A percentile compares a stretch with the other conserved stretches of the same genome.
phyloP scores from a whole-genome alignment of 371 early-diverging fungal species.

The Apophysomyces ossiformis region DNA sequence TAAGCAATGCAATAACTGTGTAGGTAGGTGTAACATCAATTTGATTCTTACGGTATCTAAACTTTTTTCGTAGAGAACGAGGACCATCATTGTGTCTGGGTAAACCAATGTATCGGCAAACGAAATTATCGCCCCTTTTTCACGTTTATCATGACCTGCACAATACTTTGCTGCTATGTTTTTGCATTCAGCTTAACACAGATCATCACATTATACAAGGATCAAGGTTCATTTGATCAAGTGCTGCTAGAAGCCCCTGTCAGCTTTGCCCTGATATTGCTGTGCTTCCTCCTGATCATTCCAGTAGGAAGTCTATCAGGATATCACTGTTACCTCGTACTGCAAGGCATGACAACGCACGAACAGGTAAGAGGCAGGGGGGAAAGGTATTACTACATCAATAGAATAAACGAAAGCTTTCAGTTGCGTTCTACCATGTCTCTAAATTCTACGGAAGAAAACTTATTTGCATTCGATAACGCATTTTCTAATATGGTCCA shows the following conservation, averaged over 20 bases:
- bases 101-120: slow-evolving; percentile 91
- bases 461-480: slow-evolving; percentile 57
- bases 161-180: slow-evolving; percentile 63
- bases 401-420: slow-evolving; percentile 14
- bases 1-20: slow-evolving; percentile 88
- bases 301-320: slow-evolving; percentile 71
- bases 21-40: slow-evolving; percentile 53
- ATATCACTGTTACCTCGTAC: slow-evolving; percentile 78
- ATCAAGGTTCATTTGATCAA: slow-evolving; percentile 23
- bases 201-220: slow-evolving; percentile 53
- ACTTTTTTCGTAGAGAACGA: slow-evolving; percentile 56
- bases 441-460: slow-evolving; percentile 45
- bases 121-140: slow-evolving; percentile 90
- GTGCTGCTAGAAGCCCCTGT: slow-evolving; percentile 44
- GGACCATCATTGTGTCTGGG: slow-evolving; percentile 96
- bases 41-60: not conserved
- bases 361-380: slow-evolving; percentile 67
- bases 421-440: slow-evolving; percentile 56
- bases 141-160: slow-evolving; percentile 65
- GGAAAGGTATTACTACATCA: not conserved
- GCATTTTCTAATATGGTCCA: slow-evolving; percentile 55
- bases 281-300: slow-evolving; percentile 63
- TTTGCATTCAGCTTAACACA: slow-evolving; percentile 60
- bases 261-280: slow-evolving; percentile 67
- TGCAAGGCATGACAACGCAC: slow-evolving; percentile 83